Evolutionary conservation across 2,329 filamentous ascomycete genomes (phyloP), one percentile per base, ranked within the genome.

Genomic region (Xylariaceae sp.): DNA sequence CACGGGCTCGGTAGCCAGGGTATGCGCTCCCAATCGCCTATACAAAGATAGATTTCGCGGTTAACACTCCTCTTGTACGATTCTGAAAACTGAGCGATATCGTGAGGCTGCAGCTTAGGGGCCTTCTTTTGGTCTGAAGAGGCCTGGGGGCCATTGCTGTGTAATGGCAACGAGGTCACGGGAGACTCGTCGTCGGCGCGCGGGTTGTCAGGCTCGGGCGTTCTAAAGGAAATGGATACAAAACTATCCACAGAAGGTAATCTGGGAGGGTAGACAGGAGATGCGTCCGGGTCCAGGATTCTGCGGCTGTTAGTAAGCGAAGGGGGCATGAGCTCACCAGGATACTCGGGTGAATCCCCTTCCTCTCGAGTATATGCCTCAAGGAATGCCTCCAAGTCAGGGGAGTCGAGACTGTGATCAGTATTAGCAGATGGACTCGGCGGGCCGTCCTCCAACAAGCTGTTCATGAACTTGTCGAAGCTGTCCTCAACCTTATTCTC

Each of bases 71-170:
- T 12, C 12, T 51, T 36, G 48, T 64, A 65, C 0, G 15, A 12
- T 2, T 32, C 3, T 6, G 56, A 6, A 15, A 63, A 41, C 4
- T 40, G 7, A 13, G 10, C 9, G 10, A 46, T 3, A 44, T 61
- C 53, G 55, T 64, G 63, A 3, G 63, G 61, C 9, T n/a, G 52
- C 6, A 66, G 48, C 26, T 62, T 61, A 12, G 19, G 32, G 19
- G 15, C 12, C 15, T 13, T 15, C n/a, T 10, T 34, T 3, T 34
- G 10, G 9, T 10, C 10, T 4, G 32, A 10, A 34, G 9, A 3
- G 32, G 32, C 5, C 8, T 5, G 10, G 16, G 12, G 16, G 29
- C 12, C 13, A 12, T 42, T n/a, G 15, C 19, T 47, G 2, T 12
- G 5, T 5, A 43, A 21, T 26, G 44, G 13, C 5, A 42, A 42